A percentile compares a stretch with the other conserved stretches of the same genome.
These are phyloP conservation scores for Oryza meyeriana DNA, from an alignment of 176 grass and related monocot species.

Conservation along the genomic window DNA sequence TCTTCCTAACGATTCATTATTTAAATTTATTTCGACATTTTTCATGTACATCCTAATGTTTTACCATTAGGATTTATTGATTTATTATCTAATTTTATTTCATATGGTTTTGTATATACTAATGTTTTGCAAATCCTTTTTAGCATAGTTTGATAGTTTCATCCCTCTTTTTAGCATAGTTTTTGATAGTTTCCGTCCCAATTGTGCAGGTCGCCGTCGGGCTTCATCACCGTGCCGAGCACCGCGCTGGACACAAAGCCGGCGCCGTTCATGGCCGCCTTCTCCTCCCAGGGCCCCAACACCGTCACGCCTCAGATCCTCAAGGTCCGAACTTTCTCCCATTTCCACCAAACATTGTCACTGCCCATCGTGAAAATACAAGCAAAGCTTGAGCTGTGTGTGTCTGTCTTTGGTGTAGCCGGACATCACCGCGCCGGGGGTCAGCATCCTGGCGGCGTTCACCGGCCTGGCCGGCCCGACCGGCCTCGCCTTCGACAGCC, in stretches of 20 bases:
- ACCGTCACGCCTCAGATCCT: slow-evolving; percentile 77
- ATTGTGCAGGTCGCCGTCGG: slow-evolving; percentile 40
- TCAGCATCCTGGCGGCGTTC: slow-evolving; percentile 80
- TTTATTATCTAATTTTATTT: too few relatives aligned
- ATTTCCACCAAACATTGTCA: background rate
- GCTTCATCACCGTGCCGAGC: slow-evolving; percentile 49
- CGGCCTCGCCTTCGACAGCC: slow-evolving; percentile 57
- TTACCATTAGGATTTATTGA: too few relatives aligned
- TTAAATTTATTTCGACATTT: background rate
- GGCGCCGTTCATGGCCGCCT: slow-evolving; percentile 86
- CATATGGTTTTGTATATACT: too few relatives aligned
- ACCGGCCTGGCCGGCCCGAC: slow-evolving; percentile 55
- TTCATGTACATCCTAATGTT: background rate
- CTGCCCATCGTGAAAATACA: background rate
- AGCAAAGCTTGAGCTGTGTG: background rate
- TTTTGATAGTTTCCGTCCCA: background rate
- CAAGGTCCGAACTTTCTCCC: slow-evolving; percentile 47
- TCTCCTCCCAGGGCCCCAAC: slow-evolving; percentile 85
- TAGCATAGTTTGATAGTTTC: too few relatives aligned
- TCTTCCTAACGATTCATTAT: too few relatives aligned
- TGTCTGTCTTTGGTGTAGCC: slow-evolving; percentile 35
- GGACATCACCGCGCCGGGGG: slow-evolving; percentile 93
- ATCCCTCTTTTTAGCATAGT: background rate
- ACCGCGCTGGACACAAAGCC: slow-evolving; percentile 70
- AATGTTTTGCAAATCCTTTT: background rate